phyloP scores from a whole-genome alignment of 768 basidiomycete species.

The Phlegmacium glaucopus region DNA sequence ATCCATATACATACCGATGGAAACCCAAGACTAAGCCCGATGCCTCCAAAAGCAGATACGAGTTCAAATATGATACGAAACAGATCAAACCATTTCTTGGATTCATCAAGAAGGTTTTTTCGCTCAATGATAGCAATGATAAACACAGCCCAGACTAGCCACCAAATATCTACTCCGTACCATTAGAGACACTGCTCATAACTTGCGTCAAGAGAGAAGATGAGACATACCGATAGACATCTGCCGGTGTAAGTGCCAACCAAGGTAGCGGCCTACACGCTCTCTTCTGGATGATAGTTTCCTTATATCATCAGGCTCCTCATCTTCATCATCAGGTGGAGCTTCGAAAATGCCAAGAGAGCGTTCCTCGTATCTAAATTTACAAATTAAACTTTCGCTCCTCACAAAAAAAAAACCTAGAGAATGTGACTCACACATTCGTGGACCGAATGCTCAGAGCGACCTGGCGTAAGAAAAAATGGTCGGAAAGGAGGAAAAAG shows the following conservation, averaged over 20 bases:
- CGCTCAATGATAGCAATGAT: constrained; percentile 70
- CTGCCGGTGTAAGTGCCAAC: constrained; percentile 65
- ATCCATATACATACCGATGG: constrained; percentile 31
- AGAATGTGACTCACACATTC: constrained; percentile 44
- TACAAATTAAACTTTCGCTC: no score
- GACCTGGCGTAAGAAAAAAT: constrained; percentile 31
- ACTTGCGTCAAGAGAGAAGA: background rate
- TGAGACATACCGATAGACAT: constrained; percentile 45
- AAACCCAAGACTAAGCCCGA: constrained; percentile 68
- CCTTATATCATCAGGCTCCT: constrained; percentile 40
- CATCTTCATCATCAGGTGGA: constrained; percentile 45
- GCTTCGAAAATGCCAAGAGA: constrained; percentile 67
- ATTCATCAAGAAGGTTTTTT: constrained; percentile 49
- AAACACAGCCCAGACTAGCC: constrained; percentile 73
- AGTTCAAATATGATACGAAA: constrained; percentile 60
- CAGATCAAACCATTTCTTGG: constrained; percentile 61
- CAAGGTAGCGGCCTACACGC: constrained; percentile 40
- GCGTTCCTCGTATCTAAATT: constrained; percentile 59
- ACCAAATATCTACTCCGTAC: constrained; percentile 61
- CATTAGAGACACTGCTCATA: background rate
- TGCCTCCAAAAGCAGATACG: constrained; percentile 64
- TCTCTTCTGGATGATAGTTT: constrained; percentile 33
- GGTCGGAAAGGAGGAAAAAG: background rate
- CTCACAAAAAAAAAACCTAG: background rate
- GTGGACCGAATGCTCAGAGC: constrained; percentile 64